phyloP scores from a whole-genome alignment of 305 asterid genomes.

The Nicotiana rustica region DNA sequence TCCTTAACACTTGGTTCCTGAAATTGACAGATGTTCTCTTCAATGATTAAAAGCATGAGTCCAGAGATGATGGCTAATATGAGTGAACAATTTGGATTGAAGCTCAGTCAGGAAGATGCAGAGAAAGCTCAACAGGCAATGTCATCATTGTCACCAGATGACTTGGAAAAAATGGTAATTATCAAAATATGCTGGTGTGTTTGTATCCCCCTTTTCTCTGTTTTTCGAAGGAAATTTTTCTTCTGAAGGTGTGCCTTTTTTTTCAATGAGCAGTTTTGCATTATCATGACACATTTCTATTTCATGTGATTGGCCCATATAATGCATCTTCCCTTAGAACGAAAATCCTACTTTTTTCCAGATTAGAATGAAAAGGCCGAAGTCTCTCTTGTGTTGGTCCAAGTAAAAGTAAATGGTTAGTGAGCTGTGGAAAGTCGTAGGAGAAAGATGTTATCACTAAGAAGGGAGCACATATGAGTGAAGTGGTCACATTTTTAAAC shows the following conservation, averaged over 20 bases:
- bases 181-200: not conserved
- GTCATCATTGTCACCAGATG: conserved; percentile 88
- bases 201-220: not conserved
- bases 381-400: not conserved
- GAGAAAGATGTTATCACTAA: conserved; percentile 13
- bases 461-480: conserved; percentile 3
- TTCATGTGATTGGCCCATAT: not conserved
- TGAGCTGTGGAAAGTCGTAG: conserved; percentile 2
- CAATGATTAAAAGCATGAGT: conserved; percentile 85
- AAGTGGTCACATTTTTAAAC: conserved; percentile 8
- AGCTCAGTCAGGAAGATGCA: conserved; percentile 92
- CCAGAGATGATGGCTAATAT: conserved; percentile 96
- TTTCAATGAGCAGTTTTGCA: conserved; percentile 2
- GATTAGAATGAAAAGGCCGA: not conserved
- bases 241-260: not conserved
- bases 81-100: conserved; percentile 90
- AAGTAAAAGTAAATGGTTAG: not conserved
- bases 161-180: conserved; percentile 86
- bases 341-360: not conserved
- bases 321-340: not conserved
- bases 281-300: not conserved
- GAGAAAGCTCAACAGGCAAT: conserved; percentile 98
- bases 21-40: conserved; percentile 80
- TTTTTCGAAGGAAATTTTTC: not conserved
- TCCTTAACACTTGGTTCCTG: conserved; percentile 30